A percentile compares a stretch with the other conserved stretches of the same genome.
Evolutionary conservation across 345 rosid genomes (phyloP).

Genomic region (Angophora floribunda): DNA sequence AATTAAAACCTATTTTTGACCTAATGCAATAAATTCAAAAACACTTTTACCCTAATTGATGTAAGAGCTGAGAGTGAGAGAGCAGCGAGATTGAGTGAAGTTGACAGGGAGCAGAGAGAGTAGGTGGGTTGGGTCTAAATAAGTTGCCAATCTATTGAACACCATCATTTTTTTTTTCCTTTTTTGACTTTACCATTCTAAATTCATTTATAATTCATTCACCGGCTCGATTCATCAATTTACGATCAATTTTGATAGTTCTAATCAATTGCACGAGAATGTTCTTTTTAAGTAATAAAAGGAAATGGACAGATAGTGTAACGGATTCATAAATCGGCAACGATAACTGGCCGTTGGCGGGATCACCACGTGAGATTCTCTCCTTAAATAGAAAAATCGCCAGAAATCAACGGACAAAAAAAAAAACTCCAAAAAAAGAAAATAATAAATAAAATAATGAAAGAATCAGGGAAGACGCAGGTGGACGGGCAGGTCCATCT

Average conservation of each 20-base stretch:
- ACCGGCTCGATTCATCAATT: no score
- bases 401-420: background rate
- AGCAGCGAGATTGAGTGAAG: no score
- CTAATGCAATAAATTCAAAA: no score
- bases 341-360: accelerated
- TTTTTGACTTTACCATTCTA: no score
- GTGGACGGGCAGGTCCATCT: background rate
- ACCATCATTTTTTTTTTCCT: no score
- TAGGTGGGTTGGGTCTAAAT: no score
- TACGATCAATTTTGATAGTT: accelerated
- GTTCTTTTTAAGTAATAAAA: background rate
- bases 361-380: background rate
- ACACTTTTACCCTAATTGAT: no score
- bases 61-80: no score
- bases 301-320: background rate
- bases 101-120: no score
- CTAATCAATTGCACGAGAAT: accelerated
- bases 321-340: background rate
- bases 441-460: background rate
- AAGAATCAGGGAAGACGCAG: background rate
- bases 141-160: no score
- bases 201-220: no score
- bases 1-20: no score
- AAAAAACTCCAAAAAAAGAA: background rate
- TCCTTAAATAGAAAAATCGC: background rate